Conservation (phyloP, 2,329 filamentous ascomycete species). For the Microdochium trichocladiopsis region DNA sequence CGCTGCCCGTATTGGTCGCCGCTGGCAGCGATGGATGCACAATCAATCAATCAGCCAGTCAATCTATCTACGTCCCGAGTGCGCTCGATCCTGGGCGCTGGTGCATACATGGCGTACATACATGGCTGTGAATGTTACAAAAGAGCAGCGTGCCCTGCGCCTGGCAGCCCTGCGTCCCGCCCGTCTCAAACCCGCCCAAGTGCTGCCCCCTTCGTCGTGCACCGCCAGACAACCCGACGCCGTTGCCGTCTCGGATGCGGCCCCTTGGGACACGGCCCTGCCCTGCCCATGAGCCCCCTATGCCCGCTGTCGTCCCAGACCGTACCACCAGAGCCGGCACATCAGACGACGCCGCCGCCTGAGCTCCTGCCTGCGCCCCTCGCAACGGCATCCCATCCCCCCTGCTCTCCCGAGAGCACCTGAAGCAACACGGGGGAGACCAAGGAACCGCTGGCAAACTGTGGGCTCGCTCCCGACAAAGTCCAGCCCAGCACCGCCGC, state of each 20-base stretch:
- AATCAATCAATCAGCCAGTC: not conserved
- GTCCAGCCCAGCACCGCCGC: not conserved
- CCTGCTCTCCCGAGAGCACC: conserved; percentile 11
- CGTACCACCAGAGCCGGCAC: conserved; percentile 42
- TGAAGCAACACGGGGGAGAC: conserved; percentile 23
- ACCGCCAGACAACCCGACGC: conserved; percentile 16
- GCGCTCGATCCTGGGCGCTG: not conserved
- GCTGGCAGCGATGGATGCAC: not conserved
- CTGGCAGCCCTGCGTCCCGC: not conserved
- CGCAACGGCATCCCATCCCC: not conserved
- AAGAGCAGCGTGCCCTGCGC: not conserved
- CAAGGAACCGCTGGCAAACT: too few relatives aligned
- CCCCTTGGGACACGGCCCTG: conserved; percentile 5
- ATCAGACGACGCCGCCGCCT: conserved; percentile 32
- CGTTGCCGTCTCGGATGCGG: not conserved
- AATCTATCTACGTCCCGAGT: not conserved
- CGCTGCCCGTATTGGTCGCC: not conserved
- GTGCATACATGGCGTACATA: not conserved
- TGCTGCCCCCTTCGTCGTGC: not conserved
- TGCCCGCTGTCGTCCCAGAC: conserved; percentile 47
- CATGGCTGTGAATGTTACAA: not conserved
- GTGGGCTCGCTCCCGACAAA: too few relatives aligned
- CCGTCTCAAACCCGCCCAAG: not conserved
- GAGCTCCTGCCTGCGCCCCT: conserved; percentile 24
- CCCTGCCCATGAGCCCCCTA: conserved; percentile 37